These are phyloP conservation scores for Zasmidium citrigriseum DNA, from an alignment of 2,329 filamentous ascomycete species.

Conservation along the genomic window DNA sequence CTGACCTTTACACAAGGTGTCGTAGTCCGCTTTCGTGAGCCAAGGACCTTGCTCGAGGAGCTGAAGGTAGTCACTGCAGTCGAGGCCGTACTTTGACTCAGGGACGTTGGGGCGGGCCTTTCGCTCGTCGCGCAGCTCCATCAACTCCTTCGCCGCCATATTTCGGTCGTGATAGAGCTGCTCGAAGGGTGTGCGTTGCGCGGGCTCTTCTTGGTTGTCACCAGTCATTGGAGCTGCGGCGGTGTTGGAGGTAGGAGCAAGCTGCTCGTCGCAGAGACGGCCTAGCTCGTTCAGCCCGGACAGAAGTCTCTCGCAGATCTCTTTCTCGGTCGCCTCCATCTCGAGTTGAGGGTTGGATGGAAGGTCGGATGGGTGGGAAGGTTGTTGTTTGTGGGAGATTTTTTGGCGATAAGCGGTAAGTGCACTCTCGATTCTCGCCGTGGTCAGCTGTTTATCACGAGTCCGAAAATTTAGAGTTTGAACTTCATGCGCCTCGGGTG, in stretches of 20 bases:
- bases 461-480: neutral
- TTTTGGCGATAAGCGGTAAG: no score
- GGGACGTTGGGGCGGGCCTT: neutral
- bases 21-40: slow-evolving; percentile 4
- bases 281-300: no score
- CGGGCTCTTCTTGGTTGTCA: neutral
- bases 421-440: no score
- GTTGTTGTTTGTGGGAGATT: no score
- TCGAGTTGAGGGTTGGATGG: no score
- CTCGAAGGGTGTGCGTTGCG: neutral
- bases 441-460: neutral
- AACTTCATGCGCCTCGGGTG: neutral
- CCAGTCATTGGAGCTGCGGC: neutral
- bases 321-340: no score
- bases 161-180: neutral
- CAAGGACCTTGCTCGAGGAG: slow-evolving; percentile 4
- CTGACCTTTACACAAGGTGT: neutral
- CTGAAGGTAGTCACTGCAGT: slow-evolving; percentile 1
- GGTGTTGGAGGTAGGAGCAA: no score
- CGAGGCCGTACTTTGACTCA: neutral
- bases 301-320: no score
- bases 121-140: neutral
- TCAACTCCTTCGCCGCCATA: neutral
- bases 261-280: no score
- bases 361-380: no score